These are phyloP conservation scores for Striga hermonthica DNA, from an alignment of 305 asterid species.

Conservation along the genomic window DNA sequence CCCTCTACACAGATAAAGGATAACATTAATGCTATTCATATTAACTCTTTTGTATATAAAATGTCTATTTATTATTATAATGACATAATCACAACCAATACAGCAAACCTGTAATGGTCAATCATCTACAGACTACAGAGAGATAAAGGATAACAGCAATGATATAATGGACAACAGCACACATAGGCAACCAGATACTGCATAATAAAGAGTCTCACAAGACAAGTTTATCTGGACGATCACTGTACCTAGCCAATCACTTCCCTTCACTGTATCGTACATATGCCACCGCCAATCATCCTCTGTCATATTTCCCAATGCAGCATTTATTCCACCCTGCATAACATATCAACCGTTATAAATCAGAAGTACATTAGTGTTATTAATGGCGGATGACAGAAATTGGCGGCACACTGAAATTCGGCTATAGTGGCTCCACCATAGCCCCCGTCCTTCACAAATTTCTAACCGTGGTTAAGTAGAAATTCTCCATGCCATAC, in stretches of 20 bases:
- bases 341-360: conserved; percentile 18
- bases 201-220: background rate
- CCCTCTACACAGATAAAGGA: too few relatives aligned
- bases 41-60: too few relatives aligned
- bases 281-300: conserved; percentile 99
- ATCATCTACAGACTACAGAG: background rate
- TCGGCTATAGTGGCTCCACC: too few relatives aligned
- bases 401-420: too few relatives aligned
- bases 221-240: background rate
- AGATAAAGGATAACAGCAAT: background rate
- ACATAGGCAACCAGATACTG: too few relatives aligned
- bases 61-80: too few relatives aligned
- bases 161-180: too few relatives aligned
- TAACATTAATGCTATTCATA: too few relatives aligned
- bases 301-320: conserved; percentile 93
- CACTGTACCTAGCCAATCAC: conserved; percentile 90
- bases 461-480: too few relatives aligned
- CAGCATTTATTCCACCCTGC: conserved; percentile 99
- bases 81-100: background rate
- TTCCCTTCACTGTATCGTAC: conserved; percentile 98
- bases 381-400: too few relatives aligned
- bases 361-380: conserved; percentile 16
- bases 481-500: too few relatives aligned
- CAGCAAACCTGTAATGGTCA: background rate
- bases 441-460: too few relatives aligned